Conservation (phyloP, 2,329 filamentous ascomycete species). For the Ophiostoma sp. region DNA sequence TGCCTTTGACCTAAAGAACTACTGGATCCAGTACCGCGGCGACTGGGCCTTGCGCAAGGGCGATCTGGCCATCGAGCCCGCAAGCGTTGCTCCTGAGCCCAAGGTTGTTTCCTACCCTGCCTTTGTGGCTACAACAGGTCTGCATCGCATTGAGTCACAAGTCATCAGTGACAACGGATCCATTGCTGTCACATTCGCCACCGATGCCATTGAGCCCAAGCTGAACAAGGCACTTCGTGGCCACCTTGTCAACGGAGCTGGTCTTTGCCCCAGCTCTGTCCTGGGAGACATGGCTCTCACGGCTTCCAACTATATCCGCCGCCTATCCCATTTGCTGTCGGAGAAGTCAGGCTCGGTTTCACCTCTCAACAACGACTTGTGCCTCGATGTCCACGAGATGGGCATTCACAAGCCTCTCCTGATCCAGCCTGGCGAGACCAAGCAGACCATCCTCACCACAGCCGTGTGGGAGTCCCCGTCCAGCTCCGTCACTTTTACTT, state of each 20-base stretch:
- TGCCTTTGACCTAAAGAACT: conserved; percentile 67
- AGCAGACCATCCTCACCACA: conserved; percentile 50
- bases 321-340: conserved; percentile 44
- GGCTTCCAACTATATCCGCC: conserved; percentile 62
- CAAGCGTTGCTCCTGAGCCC: conserved; percentile 33
- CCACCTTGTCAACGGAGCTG: conserved; percentile 62
- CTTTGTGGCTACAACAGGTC: conserved; percentile 57
- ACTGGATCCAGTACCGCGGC: conserved; percentile 60
- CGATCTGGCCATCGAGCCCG: conserved; percentile 40
- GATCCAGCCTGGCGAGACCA: conserved; percentile 41
- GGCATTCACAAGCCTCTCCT: conserved; percentile 67
- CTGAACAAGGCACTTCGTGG: conserved; percentile 57
- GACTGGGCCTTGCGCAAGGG: conserved; percentile 70
- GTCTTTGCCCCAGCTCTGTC: conserved; percentile 58
- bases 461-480: conserved; percentile 11
- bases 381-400: conserved; percentile 61
- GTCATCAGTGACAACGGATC: conserved; percentile 56
- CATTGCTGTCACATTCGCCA: conserved; percentile 55
- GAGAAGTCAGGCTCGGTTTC: background rate
- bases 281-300: conserved; percentile 47
- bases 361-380: conserved; percentile 48
- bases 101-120: conserved; percentile 45
- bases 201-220: conserved; percentile 59
- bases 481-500: conserved; percentile 18
- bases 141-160: conserved; percentile 60